These are phyloP conservation scores for Hortaea sp. DNA, from an alignment of 2,329 filamentous ascomycete genomes.

Conservation along the genomic window DNA sequence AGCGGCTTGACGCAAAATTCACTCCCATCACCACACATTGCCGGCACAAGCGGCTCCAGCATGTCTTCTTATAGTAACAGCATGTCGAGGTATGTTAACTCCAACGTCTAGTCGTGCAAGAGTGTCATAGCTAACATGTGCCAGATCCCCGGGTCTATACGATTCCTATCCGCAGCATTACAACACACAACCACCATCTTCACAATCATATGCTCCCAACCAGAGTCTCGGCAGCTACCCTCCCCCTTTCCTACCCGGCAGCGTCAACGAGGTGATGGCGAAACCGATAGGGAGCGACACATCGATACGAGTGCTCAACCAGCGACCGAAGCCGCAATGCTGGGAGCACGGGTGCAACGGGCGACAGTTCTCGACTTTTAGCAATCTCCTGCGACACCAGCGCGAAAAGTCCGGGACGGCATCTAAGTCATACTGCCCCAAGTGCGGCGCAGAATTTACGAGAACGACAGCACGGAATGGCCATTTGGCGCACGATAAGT, in stretches of 20 bases:
- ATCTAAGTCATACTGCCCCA: slow-evolving; percentile 77
- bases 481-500: slow-evolving; percentile 80
- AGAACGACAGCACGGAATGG: slow-evolving; percentile 81
- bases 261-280: slow-evolving; percentile 13
- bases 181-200: slow-evolving; percentile 14
- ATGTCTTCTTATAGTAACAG: slow-evolving; percentile 17
- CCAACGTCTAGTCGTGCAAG: not conserved
- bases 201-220: slow-evolving; percentile 16
- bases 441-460: slow-evolving; percentile 89
- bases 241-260: slow-evolving; percentile 14
- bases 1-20: slow-evolving; percentile 25
- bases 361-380: slow-evolving; percentile 90
- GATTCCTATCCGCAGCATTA: slow-evolving; percentile 20
- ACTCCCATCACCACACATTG: slow-evolving; percentile 21
- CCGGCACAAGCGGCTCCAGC: slow-evolving; percentile 8
- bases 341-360: slow-evolving; percentile 98
- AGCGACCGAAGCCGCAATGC: slow-evolving; percentile 76
- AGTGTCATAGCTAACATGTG: slow-evolving; percentile 1
- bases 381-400: slow-evolving; percentile 85
- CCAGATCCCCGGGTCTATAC: slow-evolving; percentile 23
- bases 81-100: slow-evolving; percentile 14
- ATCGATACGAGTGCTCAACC: slow-evolving; percentile 25
- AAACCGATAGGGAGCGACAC: slow-evolving; percentile 14
- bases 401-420: slow-evolving; percentile 89
- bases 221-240: slow-evolving; percentile 15